Evolutionary conservation across 345 rosid species (phyloP), one percentile per base, ranked within the genome.

Genomic region (Cochlearia excelsa): DNA sequence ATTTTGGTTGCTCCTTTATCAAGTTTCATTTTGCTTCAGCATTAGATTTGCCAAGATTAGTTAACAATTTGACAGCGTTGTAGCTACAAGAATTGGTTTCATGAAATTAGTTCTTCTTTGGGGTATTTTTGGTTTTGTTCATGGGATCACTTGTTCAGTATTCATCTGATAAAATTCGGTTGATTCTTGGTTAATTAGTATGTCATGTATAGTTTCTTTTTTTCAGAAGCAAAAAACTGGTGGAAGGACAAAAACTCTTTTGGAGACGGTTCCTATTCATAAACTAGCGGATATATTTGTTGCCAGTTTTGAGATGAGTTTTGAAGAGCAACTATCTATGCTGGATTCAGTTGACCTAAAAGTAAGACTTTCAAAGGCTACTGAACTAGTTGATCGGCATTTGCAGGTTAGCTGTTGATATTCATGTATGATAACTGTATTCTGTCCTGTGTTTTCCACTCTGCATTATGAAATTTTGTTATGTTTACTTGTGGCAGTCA

Each of bases 271-370:
- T 75, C 95, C 99, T 26, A 77, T 93, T 70, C 95, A 93, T 78
- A 93, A 89, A 65, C 79, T 93, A 78, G 99, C 99, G 30, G 99
- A 93, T 76, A 93, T 93, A 72, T 93, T 93, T 87, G 99, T 89
- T 71, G 99, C 95, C 63, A 93, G 99, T 71, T 93, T 93, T 66
- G 99, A 93, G 82, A 87, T 93, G 78, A 87, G 97, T 78, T 87
- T 93, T 54, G 97, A 93, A 65, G 99, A 93, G 83, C 97, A 93
- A 75, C 71, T 93, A 61, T 80, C 82, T 54, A 93, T 93, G 97
- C 54, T 93, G 74, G 99, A 93, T 79, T 85, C 97, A 51, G 87
- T 87, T 74, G 99, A 93, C 77, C 82, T 83, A 37, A 93, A 93
- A 85, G 81, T 81, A 45, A 80, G 99, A 78, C 78, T 93, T 63